These are phyloP conservation scores for Arabidopsis suecica DNA, from an alignment of 345 rosid genomes.

Conservation along the genomic window DNA sequence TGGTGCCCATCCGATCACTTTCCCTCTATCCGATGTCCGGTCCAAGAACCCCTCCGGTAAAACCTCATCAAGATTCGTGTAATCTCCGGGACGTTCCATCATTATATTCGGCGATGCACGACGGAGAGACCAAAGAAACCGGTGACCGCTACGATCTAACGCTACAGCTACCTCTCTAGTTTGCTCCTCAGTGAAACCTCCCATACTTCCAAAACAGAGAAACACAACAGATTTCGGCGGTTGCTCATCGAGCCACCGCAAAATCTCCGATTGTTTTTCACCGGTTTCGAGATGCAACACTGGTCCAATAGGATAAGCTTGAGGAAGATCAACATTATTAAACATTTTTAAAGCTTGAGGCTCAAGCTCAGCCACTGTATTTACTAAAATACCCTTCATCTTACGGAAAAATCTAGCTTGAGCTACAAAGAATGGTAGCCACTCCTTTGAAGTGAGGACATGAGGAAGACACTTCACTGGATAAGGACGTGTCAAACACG, in stretches of 20 bases:
- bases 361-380: slow-evolving; percentile 61
- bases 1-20: slow-evolving; percentile 66
- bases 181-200: slow-evolving; percentile 59
- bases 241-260: slow-evolving; percentile 63
- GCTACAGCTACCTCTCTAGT: slow-evolving; percentile 54
- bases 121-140: slow-evolving; percentile 69
- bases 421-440: background rate
- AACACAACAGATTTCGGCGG: slow-evolving; percentile 59
- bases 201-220: slow-evolving; percentile 72
- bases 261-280: slow-evolving; percentile 28
- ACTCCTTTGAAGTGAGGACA: background rate
- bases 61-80: slow-evolving; percentile 26
- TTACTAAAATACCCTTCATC: slow-evolving; percentile 57
- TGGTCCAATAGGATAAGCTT: slow-evolving; percentile 59
- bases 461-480: slow-evolving; percentile 51
- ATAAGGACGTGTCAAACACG: slow-evolving; percentile 44
- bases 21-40: slow-evolving; percentile 49
- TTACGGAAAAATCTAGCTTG: slow-evolving; percentile 36
- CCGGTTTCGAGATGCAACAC: slow-evolving; percentile 44
- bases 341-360: slow-evolving; percentile 40
- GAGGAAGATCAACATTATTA: slow-evolving; percentile 26
- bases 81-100: slow-evolving; percentile 30
- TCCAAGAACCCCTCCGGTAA: slow-evolving; percentile 57
- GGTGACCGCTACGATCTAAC: slow-evolving; percentile 50
- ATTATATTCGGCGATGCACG: slow-evolving; percentile 20